Evolutionary conservation across 345 rosid species (phyloP), one percentile per base, ranked within the genome.

Genomic region (Pugionium dolabratum): DNA sequence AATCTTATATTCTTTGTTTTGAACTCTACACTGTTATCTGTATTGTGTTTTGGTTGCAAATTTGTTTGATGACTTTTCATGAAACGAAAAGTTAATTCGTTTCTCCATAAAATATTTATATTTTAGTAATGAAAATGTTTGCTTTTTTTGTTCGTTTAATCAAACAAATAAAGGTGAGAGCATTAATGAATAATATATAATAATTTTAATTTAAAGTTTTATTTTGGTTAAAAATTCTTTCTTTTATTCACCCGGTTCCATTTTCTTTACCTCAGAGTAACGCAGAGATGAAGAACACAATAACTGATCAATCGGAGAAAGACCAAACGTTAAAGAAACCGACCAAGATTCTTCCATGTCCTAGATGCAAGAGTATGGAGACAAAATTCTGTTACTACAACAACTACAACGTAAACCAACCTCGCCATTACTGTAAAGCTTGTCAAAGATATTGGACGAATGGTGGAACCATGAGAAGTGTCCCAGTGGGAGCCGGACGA

Each of bases 381-480:
- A 91, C 98, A n/a, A 89, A 91, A 53, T 89, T 91, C 76, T 89
- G 96, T 66, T 89, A 91, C 52, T 91, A 84, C 78, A 91, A 91
- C 79, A 91, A 91, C 49, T 91, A 91, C 83, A 91, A 86, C 70
- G 78, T 89, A 60, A 91, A 89, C 66, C 96, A 91, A 68, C 98
- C 98, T 4, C 83, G 96, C 54, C 90, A 91, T 82, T 91, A 89
- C 76, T 91, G 98, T 82, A 91, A 85, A 77, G 84, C 90, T 53
- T 91, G 98, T 77, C 98, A 91, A 63, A 83, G 98, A 70, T 91
- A 91, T 49, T 91, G 96, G 96, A 91, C 96, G 6, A 86, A 90
- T 0, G 95, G 98, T 9, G 98, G 98, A 26, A 84, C 92, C 60
- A 89, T 91, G 98, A 89, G 98, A 75, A 91, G 83, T 67, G 88